Conservation (phyloP, 192 early-diverging fungal species). For the Podila clonocystis region DNA sequence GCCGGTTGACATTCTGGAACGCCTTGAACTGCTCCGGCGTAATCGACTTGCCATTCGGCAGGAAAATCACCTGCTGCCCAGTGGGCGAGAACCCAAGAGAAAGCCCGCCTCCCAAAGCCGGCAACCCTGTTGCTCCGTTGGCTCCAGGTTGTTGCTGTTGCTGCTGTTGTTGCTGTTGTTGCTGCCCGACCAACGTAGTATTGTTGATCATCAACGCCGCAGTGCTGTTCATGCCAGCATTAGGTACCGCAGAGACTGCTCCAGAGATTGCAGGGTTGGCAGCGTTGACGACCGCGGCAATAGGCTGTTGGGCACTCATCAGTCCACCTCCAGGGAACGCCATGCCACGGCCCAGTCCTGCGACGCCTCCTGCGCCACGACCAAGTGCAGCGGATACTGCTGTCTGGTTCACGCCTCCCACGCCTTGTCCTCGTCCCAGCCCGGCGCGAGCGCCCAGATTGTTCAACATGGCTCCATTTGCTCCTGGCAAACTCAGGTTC, state of each 20-base stretch:
- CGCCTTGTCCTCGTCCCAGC: neutral
- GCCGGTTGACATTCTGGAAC: slow-evolving; percentile 11
- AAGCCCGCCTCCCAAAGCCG: slow-evolving; percentile 11
- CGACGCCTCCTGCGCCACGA: neutral
- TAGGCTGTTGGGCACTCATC: neutral
- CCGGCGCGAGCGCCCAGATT: neutral
- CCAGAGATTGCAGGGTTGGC: neutral
- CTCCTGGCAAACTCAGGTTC: slow-evolving; percentile 1
- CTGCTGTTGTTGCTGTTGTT: slow-evolving; percentile 1
- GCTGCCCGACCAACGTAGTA: neutral
- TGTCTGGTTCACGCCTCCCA: neutral
- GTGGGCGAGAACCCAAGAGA: slow-evolving; percentile 18
- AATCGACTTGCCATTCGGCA: slow-evolving; percentile 19
- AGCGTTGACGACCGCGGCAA: slow-evolving; percentile 4
- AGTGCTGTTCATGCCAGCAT: slow-evolving; percentile 6
- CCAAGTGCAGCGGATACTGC: neutral
- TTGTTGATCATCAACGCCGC: neutral
- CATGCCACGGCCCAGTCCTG: neutral
- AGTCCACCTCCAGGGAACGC: neutral
- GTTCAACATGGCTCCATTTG: neutral
- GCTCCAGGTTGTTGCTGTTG: neutral
- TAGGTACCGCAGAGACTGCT: neutral
- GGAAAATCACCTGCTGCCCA: slow-evolving; percentile 36
- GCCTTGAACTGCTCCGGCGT: slow-evolving; percentile 33
- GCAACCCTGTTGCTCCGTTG: slow-evolving; percentile 5